A percentile compares a stretch with the other conserved stretches of the same genome.
phyloP scores from a whole-genome alignment of 129 eudicot genomes.

The Cynara cardunculus region DNA sequence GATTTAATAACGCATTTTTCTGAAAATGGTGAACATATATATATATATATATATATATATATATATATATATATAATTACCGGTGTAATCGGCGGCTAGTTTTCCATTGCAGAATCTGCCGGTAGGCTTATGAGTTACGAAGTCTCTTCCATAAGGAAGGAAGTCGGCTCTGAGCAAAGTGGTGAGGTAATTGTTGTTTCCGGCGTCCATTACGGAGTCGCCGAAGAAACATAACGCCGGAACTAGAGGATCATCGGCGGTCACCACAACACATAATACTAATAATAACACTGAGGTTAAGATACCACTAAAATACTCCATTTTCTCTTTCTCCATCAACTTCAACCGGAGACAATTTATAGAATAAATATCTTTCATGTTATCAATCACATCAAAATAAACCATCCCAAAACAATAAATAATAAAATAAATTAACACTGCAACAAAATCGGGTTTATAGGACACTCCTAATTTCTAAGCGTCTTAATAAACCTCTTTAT shows the following conservation, averaged over 20 bases:
- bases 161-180: conserved; percentile 73
- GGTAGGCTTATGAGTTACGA: conserved; percentile 55
- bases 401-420: too few species aligned
- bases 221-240: conserved; percentile 83
- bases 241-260: conserved; percentile 55
- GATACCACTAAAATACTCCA: conserved; percentile 14
- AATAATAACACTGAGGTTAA: conserved; percentile 4
- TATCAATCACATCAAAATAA: neutral
- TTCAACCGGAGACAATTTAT: neutral
- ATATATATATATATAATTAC: conserved; percentile 24
- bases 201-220: conserved; percentile 71
- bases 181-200: conserved; percentile 65
- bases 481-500: too few species aligned
- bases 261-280: neutral
- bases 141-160: conserved; percentile 88
- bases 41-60: too few species aligned
- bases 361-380: neutral
- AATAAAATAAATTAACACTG: too few species aligned
- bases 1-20: too few species aligned
- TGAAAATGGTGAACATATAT: neutral
- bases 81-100: conserved; percentile 68
- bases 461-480: too few species aligned
- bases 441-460: too few species aligned
- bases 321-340: neutral
- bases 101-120: conserved; percentile 94